Conservation (phyloP, 176 grass and related monocot genomes). For the Ananas comosus region DNA sequence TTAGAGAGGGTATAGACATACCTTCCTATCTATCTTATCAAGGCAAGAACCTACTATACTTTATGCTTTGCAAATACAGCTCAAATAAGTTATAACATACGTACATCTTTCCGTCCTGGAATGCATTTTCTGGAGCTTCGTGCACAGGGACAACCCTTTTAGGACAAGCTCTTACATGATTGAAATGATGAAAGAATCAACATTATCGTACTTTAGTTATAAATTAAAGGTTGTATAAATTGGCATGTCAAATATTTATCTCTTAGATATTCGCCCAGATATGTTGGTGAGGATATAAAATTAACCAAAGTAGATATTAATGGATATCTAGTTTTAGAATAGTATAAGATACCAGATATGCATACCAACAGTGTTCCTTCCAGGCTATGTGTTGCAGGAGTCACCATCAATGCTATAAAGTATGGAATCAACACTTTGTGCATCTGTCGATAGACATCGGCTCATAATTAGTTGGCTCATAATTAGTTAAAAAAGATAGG, state of each 20-base stretch:
- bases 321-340: background rate
- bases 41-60: no score
- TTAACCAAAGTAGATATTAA: constrained; percentile 14
- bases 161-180: background rate
- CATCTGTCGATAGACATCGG: constrained; percentile 53
- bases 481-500: background rate
- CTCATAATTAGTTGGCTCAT: no score
- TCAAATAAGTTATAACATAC: no score
- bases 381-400: constrained; percentile 78
- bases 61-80: no score
- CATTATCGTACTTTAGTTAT: background rate
- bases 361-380: constrained; percentile 96
- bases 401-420: constrained; percentile 66
- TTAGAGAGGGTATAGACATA: no score
- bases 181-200: background rate
- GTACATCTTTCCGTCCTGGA: no score
- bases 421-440: constrained; percentile 74
- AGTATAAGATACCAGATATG: constrained; percentile 18
- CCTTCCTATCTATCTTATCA: no score
- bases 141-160: background rate
- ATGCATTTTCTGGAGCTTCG: no score
- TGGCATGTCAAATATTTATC: background rate
- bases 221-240: background rate
- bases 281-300: background rate
- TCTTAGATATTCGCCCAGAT: background rate